Base-by-base conservation (phyloP, 495 filamentous ascomycete genomes). In the Oidiodendron maius region DNA sequence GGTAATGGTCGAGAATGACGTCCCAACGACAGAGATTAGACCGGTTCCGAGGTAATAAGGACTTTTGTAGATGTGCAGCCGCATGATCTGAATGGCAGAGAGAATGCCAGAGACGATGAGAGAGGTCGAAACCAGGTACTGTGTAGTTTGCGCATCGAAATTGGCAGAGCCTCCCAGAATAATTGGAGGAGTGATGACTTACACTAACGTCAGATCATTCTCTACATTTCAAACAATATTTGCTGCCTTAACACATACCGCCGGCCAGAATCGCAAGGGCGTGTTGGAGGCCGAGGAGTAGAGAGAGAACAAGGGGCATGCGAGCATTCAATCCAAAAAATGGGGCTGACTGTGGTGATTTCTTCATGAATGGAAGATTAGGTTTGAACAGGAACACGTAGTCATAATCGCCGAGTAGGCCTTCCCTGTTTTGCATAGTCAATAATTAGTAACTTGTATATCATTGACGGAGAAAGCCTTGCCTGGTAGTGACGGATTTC, bases 101-200 rank as follows among this genome's bases (percentile, higher is more conserved):
- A 95, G 71, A 20, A 91, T 68, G 15, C 91, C 91, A 20, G 81
- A 89, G 21, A 91, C 86, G 48, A 96, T 93, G 58, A 95, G 67
- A 0, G 89, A 87, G 3, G 89, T 91, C 1, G 89, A 95, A 8
- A 96, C 90, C 8, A 96, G 76, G 62, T 96, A 91, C 63, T 88
- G 83, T 24, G 80, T 78, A 10, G 77, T 58, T 0, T 72, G 76
- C 3, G 68, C 49, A 5, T 60, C 63, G 15, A 94, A 71, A 56
- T 89, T 86, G 51, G 82, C 90, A 15, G 77, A 63, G 15, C 81
- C 77, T 13, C 77, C 67, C 46, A 96, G 75, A 52, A 93, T 79
- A 54, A 96, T 84, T 5, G 90, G 87, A 35, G 89, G 86, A 8
- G 86, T 82, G 61, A 46, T 24, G 38, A 40, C 22, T 6, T n/a